phyloP scores from a whole-genome alignment of 2,329 filamentous ascomycete species.

The Harringtonia aguacate region DNA sequence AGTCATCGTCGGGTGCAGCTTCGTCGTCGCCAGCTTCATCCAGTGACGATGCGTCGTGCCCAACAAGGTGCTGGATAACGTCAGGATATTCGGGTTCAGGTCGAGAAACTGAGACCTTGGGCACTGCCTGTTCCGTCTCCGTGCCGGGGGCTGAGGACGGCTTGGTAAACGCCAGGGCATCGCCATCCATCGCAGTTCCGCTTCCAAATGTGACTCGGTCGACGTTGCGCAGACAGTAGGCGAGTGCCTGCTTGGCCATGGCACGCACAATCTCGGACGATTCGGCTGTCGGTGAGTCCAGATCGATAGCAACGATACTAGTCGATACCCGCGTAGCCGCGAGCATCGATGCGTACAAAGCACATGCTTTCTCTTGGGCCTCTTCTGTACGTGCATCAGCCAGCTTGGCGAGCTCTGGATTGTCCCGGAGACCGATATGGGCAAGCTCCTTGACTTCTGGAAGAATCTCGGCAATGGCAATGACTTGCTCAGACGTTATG shows the following conservation, averaged over 20 bases:
- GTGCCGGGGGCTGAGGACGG: background rate
- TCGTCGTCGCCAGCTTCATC: constrained; percentile 52
- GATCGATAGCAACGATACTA: constrained; percentile 79
- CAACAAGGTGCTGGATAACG: constrained; percentile 78
- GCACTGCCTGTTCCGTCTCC: background rate
- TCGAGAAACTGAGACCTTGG: too few species aligned
- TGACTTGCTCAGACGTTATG: constrained; percentile 77
- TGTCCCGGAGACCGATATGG: constrained; percentile 80
- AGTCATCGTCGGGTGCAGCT: constrained; percentile 77
- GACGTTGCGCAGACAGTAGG: constrained; percentile 87
- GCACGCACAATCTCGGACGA: constrained; percentile 89
- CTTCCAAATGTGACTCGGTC: constrained; percentile 59
- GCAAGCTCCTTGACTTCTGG: constrained; percentile 74
- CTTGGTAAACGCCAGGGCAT: constrained; percentile 22
- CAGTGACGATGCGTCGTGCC: constrained; percentile 44
- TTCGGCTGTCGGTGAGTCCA: constrained; percentile 72
- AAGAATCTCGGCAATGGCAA: constrained; percentile 80
- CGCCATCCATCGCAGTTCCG: constrained; percentile 30
- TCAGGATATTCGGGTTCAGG: constrained; percentile 52
- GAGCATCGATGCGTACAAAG: constrained; percentile 83
- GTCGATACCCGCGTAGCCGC: constrained; percentile 76
- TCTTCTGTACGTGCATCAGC: constrained; percentile 68
- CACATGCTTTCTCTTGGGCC: constrained; percentile 84
- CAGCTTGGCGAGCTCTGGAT: constrained; percentile 58
- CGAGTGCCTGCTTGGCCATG: constrained; percentile 86